These are phyloP conservation scores for Funneliformis caledonium DNA, from an alignment of 371 early-diverging fungal genomes.

Conservation along the genomic window DNA sequence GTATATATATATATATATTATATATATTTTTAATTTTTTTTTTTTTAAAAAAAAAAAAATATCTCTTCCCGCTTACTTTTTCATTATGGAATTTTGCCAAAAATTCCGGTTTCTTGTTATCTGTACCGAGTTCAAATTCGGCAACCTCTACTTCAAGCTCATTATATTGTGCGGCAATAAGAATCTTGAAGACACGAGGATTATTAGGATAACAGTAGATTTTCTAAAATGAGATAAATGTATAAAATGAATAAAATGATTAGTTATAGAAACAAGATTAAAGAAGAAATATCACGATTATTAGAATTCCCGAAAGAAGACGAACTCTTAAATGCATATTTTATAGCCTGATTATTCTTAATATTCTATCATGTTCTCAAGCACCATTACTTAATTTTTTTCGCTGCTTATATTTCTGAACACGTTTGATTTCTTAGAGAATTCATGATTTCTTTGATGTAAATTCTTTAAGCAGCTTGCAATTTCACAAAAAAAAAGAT, in stretches of 20 bases:
- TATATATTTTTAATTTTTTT: not conserved
- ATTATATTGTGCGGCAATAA: conserved; percentile 80
- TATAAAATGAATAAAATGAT: not conserved
- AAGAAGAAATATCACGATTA: not conserved
- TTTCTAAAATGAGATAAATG: conserved; percentile 20
- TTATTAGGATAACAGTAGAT: conserved; percentile 50
- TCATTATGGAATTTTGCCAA: conserved; percentile 71
- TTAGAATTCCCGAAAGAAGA: too few species aligned
- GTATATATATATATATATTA: too few species aligned
- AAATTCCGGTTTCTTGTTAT: conserved; percentile 80
- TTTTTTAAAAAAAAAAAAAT: too few species aligned
- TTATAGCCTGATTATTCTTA: too few species aligned
- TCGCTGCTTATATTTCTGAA: too few species aligned
- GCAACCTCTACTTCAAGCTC: conserved; percentile 64
- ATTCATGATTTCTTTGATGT: too few species aligned
- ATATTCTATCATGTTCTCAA: too few species aligned
- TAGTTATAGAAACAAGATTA: not conserved
- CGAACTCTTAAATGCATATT: too few species aligned
- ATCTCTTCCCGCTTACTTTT: conserved; percentile 12
- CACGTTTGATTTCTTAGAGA: too few species aligned
- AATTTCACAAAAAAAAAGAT: too few species aligned
- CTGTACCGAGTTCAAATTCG: conserved; percentile 68
- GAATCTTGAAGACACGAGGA: conserved; percentile 64
- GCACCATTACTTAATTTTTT: too few species aligned
- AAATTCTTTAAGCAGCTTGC: too few species aligned